Base-by-base conservation (phyloP, 257 asterid species). In the Solanum chmielewskii region DNA sequence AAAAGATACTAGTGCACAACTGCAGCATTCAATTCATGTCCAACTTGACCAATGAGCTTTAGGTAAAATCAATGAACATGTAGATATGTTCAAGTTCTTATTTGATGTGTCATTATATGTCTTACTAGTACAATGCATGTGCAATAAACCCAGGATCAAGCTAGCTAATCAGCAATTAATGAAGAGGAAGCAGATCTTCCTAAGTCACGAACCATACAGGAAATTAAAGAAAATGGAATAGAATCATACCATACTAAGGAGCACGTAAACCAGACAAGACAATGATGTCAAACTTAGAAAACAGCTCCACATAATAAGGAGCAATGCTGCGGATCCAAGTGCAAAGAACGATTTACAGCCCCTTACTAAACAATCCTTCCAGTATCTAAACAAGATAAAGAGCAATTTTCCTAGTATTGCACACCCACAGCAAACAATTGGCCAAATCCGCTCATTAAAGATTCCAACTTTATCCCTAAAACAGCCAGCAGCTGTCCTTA, bases 261-360 rank as follows among this genome's bases (percentile, higher is more conserved):
- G 98, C 92, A 97, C 96, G 73, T 95, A 97, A 42, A 95, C 91
- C 87, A 97, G 98, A 85, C 98, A 97, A 23, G 98, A 91, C 92
- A 96, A 88, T 11, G 99, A 97, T 62, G 99, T 96, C 93, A 97
- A 92, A 93, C 98, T 97, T 71, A 97, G 92, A 90, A 96, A 97
- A 94, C 96, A 97, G 90, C 98, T 93, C 99, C 99, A 97, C 99
- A 97, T 94, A 86, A 97, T 94, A 77, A 94, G 91, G 75, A 97
- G 97, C 90, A 96, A 90, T 62, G 99, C 99, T 2, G 98, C 97
- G 14, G 99, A 92, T 88, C 98, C 99, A 89, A 97, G 93, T 86
- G 93, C 94, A n/a, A 90, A 29, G 88, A 97, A 91, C 9, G 99
- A 97, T 83, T 66, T 85, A 69, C 93, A 91, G 68, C 99, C 99